Evolutionary conservation across 306 rosid species (phyloP).

Genomic region (Quercus dentata): DNA sequence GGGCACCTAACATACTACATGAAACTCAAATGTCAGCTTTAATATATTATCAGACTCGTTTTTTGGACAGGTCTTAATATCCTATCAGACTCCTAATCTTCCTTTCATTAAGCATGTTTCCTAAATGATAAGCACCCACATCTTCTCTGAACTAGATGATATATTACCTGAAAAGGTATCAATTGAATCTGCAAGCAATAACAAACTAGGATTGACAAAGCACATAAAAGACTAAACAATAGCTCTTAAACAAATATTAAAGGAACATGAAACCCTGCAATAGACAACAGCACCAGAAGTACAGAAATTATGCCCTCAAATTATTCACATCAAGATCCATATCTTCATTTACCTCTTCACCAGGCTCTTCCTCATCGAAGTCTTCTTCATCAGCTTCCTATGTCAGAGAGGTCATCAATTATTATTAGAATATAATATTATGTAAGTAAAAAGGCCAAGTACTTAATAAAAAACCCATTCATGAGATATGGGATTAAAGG

Average conservation of each 20-base stretch:
- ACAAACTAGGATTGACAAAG: not conserved
- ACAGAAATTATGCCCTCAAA: not conserved
- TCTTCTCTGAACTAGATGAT: not conserved
- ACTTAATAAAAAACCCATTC: not conserved
- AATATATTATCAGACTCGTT: not conserved
- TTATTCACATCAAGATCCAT: not conserved
- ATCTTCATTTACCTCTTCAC: constrained; percentile 67
- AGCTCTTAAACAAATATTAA: not conserved
- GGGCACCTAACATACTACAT: not conserved
- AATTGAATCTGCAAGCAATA: not conserved
- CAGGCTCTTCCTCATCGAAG: constrained; percentile 65
- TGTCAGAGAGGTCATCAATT: constrained; percentile 21
- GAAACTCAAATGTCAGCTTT: not conserved
- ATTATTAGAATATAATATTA: constrained; percentile 12
- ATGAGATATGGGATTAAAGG: not conserved
- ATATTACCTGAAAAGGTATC: not conserved
- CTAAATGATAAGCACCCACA: not conserved
- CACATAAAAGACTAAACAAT: not conserved
- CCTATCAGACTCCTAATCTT: not conserved
- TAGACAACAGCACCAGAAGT: not conserved
- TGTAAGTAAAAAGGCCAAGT: not conserved
- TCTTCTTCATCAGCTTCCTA: constrained; percentile 90
- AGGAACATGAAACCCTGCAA: not conserved
- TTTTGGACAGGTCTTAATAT: not conserved
- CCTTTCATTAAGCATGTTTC: not conserved